Evolutionary conservation across 306 rosid genomes (phyloP).

Genomic region (Hylodesmum podocarpum): DNA sequence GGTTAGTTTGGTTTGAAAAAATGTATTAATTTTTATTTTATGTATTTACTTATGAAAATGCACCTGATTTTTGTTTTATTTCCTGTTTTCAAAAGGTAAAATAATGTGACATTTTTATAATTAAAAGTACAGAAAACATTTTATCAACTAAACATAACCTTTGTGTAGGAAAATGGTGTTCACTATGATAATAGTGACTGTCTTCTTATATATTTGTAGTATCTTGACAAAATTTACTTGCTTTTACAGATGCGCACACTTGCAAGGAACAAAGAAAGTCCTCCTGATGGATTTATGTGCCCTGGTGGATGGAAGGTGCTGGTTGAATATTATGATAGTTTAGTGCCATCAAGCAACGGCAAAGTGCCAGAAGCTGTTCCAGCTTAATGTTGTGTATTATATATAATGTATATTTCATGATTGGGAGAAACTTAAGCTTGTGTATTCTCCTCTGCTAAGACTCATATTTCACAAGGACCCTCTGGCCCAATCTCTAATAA

Average conservation of each 20-base stretch:
- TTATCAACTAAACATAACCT: no score
- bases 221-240: constrained; percentile 16
- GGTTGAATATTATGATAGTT: constrained; percentile 91
- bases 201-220: background rate
- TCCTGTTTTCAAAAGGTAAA: no score
- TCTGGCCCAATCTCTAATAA: constrained; percentile 43
- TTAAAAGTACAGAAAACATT: no score
- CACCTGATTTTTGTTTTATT: no score
- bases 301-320: constrained; percentile 96
- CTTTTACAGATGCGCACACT: constrained; percentile 82
- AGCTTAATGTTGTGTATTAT: constrained; percentile 49
- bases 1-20: no score
- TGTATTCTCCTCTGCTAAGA: constrained; percentile 47
- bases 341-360: constrained; percentile 48
- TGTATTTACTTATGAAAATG: no score
- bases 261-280: constrained; percentile 89
- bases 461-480: constrained; percentile 20
- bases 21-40: no score
- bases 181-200: background rate
- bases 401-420: constrained; percentile 19
- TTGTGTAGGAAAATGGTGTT: no score
- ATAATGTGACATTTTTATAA: no score
- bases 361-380: constrained; percentile 80
- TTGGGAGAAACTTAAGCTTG: constrained; percentile 55
- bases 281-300: constrained; percentile 99